Base-by-base conservation (phyloP, 768 basidiomycete genomes). In the Naematelia aurantialba region DNA sequence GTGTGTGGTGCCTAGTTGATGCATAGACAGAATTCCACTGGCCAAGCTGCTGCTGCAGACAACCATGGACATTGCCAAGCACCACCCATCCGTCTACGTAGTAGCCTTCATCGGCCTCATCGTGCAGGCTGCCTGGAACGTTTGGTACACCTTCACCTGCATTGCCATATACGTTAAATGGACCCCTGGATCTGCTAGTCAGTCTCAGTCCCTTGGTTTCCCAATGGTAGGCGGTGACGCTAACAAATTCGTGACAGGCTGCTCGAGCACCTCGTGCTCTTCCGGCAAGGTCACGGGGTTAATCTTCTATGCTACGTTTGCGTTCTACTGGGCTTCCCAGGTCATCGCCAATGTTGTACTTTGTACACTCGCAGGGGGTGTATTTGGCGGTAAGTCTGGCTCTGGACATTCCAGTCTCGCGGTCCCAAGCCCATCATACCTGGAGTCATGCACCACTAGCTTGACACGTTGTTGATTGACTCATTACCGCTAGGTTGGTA, bases 291-390 rank as follows among this genome's bases (percentile, higher is more conserved):
- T 91, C 45, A 83, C 87, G 0, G 89, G 90, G 2, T 79, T 91
- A 12, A 81, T 89, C 55, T 84, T 90, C 75, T 91, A 83, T 67
- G 83, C 84, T 60, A 84, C 85, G 0, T 90, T 91, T 74, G 86
- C 86, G n/a, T 91, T 85, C 79, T 80, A 89, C 49, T 91, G 89
- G 90, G 86, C 85, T 17, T 88, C 87, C 0, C 87, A 89, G 76
- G 88, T 89, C 45, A 84, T 89, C 51, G 85, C 83, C 29, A 90
- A 90, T 65, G 84, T 91, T 42, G 82, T 87, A 0, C 80, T 91
- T 22, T 84, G 87, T 29, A 89, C 88, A 2, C 82, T 91, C 27
- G 87, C 88, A 5, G 89, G 89, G 31, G 89, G 90, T 25, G 83
- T 85, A 2, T 88, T 83, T 65, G 87, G 86, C 45, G 80, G 81